Evolutionary conservation across 495 filamentous ascomycete species (phyloP).

Genomic region (Penicillium egyptiacum): DNA sequence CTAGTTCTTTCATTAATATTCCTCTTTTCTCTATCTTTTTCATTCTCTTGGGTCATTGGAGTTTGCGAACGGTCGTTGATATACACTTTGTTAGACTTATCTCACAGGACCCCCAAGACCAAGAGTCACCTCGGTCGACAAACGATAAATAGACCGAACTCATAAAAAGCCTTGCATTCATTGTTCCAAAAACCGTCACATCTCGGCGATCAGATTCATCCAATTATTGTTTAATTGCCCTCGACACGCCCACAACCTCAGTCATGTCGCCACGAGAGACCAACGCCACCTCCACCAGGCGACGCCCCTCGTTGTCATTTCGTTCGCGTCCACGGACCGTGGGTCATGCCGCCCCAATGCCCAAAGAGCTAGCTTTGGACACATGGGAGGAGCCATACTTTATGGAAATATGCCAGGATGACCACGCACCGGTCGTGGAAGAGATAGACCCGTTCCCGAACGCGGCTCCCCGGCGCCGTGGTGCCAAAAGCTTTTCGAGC

Average conservation of each 20-base stretch:
- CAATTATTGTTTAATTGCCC: slow-evolving; percentile 1
- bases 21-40: slow-evolving; percentile 11
- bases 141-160: not conserved
- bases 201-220: not conserved
- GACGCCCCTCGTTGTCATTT: slow-evolving; percentile 41
- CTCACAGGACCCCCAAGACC: slow-evolving; percentile 7
- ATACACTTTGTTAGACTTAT: slow-evolving; percentile 1
- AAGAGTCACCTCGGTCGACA: not conserved
- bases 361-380: slow-evolving; percentile 26
- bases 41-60: slow-evolving; percentile 13
- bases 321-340: slow-evolving; percentile 39
- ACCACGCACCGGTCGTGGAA: slow-evolving; percentile 35
- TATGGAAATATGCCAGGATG: slow-evolving; percentile 29
- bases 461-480: slow-evolving; percentile 37
- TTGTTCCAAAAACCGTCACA: not conserved
- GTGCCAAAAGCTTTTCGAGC: slow-evolving; percentile 49
- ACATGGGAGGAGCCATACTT: slow-evolving; percentile 32
- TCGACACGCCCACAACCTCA: slow-evolving; percentile 6
- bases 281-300: slow-evolving; percentile 28
- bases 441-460: slow-evolving; percentile 40
- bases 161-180: not conserved
- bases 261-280: slow-evolving; percentile 43
- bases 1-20: slow-evolving; percentile 19
- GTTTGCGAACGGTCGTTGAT: slow-evolving; percentile 11
- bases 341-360: slow-evolving; percentile 22